Evolutionary conservation across 2,329 filamentous ascomycete genomes (phyloP).

Genomic region (Geosmithia morbida): DNA sequence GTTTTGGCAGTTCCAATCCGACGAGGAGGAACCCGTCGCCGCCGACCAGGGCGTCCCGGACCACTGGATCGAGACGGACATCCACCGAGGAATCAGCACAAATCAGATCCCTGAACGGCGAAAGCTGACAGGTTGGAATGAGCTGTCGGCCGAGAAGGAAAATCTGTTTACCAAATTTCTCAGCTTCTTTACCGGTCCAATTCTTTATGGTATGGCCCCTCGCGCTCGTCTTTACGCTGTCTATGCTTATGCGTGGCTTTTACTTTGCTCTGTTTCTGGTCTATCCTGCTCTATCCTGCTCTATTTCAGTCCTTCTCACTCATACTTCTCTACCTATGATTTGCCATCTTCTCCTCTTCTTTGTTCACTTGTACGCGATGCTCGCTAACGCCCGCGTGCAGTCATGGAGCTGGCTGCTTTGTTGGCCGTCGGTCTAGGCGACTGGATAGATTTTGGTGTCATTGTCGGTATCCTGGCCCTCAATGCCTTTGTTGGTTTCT

Average conservation of each 20-base stretch:
- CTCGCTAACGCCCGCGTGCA: not conserved
- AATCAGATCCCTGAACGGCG: conserved; percentile 48
- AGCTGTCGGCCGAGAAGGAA: conserved; percentile 59
- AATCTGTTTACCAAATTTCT: conserved; percentile 64
- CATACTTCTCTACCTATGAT: too few species aligned
- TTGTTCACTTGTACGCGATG: not conserved
- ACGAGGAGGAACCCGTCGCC: conserved; percentile 6
- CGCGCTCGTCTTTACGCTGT: conserved; percentile 3
- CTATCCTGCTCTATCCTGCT: too few species aligned
- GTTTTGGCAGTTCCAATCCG: conserved; percentile 15
- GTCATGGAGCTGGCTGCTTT: conserved; percentile 68
- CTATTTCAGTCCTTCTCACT: not conserved
- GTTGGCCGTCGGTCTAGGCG: conserved; percentile 57
- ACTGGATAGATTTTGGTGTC: conserved; percentile 62
- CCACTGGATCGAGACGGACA: conserved; percentile 57
- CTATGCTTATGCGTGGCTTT: too few species aligned
- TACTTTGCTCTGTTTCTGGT: not conserved
- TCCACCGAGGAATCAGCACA: conserved; percentile 45
- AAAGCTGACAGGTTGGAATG: conserved; percentile 56
- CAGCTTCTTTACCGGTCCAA: conserved; percentile 60
- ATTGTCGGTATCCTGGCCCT: conserved; percentile 63
- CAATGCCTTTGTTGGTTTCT: conserved; percentile 66
- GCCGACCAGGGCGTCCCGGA: conserved; percentile 32
- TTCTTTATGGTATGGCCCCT: conserved; percentile 50
- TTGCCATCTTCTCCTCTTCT: not conserved